Evolutionary conservation across 805 yeast genomes (phyloP).

Genomic region (Candida hispaniensis): DNA sequence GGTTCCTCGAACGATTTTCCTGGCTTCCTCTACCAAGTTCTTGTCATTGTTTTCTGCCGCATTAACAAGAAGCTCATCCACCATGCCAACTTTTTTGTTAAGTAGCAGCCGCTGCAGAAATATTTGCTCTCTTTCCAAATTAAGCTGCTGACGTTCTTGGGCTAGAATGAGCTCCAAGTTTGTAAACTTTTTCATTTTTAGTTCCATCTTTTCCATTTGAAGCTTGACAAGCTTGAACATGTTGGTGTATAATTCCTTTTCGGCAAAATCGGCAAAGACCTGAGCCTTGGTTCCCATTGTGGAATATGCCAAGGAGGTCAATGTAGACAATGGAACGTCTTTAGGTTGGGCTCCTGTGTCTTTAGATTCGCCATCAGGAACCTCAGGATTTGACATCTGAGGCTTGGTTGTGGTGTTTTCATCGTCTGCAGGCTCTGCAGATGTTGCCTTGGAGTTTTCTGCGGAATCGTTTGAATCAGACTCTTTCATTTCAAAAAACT

Average conservation of each 20-base stretch:
- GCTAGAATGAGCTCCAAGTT: conserved; percentile 49
- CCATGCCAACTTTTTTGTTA: conserved; percentile 45
- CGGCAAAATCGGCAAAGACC: conserved; percentile 41
- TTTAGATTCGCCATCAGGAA: conserved; percentile 11
- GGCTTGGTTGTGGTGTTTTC: conserved; percentile 2
- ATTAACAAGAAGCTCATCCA: conserved; percentile 42
- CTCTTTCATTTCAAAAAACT: neutral
- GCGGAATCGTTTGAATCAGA: neutral
- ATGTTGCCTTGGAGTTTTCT: conserved; percentile 1
- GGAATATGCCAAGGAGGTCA: conserved; percentile 12
- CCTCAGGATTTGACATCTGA: conserved; percentile 1
- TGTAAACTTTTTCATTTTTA: conserved; percentile 56
- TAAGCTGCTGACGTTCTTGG: conserved; percentile 35
- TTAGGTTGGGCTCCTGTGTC: conserved; percentile 11
- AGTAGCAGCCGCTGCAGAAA: conserved; percentile 62
- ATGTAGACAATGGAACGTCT: conserved; percentile 13
- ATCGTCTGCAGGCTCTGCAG: conserved; percentile 1
- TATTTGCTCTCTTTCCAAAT: conserved; percentile 33
- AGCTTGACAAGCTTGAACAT: conserved; percentile 56
- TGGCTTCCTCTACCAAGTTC: conserved; percentile 11
- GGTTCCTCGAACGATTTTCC: conserved; percentile 10
- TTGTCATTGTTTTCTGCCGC: conserved; percentile 32
- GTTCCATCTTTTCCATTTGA: conserved; percentile 62
- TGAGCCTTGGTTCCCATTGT: conserved; percentile 15
- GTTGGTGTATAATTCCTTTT: conserved; percentile 50